These are phyloP conservation scores for Kondoa subrosea DNA, from an alignment of 768 basidiomycete species.

Conservation along the genomic window DNA sequence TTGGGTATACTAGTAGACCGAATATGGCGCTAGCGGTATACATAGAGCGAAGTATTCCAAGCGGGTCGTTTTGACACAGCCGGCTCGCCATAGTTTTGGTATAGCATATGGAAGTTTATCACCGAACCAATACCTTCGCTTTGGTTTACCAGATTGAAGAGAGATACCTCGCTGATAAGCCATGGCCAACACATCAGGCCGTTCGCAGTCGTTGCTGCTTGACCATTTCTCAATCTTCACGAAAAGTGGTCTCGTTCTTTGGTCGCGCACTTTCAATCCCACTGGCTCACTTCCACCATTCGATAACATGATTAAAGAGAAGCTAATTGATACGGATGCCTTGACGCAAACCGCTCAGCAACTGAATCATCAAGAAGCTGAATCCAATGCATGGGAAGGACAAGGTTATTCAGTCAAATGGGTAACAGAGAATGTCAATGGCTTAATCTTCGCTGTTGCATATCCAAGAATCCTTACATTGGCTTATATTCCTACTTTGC, in stretches of 20 bases:
- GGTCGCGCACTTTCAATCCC: conserved; percentile 89
- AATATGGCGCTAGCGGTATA: too few species aligned
- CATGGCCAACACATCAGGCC: background rate
- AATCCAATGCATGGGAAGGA: conserved; percentile 28
- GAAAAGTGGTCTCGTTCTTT: conserved; percentile 75
- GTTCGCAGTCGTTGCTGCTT: background rate
- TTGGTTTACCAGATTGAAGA: too few species aligned
- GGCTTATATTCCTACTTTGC: conserved; percentile 78
- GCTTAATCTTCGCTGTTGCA: conserved; percentile 91
- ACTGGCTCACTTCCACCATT: conserved; percentile 63
- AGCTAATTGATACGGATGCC: conserved; percentile 74
- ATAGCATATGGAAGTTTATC: too few species aligned
- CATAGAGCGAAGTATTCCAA: too few species aligned
- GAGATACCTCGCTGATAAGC: too few species aligned
- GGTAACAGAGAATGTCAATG: conserved; percentile 87
- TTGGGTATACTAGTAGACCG: too few species aligned
- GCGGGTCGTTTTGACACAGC: too few species aligned
- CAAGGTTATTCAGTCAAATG: conserved; percentile 51
- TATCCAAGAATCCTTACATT: conserved; percentile 92
- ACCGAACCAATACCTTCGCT: too few species aligned
- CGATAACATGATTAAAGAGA: conserved; percentile 73
- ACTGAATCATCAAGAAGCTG: conserved; percentile 7
- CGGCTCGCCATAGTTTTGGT: too few species aligned
- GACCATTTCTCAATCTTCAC: background rate
- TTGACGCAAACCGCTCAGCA: conserved; percentile 11